Percentiles rank a stretch among this genome's conserved stretches.
Evolutionary conservation across 2,329 filamentous ascomycete species (phyloP).

Genomic region (Chrysoporthe deuterocubensis): DNA sequence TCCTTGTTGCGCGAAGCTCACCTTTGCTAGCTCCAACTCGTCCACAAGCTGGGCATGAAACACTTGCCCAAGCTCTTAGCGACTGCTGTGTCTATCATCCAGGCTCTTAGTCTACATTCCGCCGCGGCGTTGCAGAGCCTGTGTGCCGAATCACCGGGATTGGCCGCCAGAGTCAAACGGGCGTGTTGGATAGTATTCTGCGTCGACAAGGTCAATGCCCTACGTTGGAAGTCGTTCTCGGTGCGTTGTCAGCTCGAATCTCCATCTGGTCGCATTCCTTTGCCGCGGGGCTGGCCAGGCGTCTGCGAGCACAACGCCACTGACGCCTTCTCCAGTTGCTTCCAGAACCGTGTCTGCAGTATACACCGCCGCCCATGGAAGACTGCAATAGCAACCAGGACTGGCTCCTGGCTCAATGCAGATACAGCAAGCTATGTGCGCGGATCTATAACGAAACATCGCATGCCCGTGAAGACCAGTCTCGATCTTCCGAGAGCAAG

Average conservation of each 20-base stretch:
- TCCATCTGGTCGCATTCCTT: background rate
- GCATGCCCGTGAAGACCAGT: background rate
- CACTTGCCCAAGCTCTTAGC: background rate
- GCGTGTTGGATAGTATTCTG: background rate
- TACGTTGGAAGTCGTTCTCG: background rate
- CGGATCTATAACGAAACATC: background rate
- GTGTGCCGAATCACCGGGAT: background rate
- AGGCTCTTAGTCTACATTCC: background rate
- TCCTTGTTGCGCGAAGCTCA: background rate
- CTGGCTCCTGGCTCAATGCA: background rate
- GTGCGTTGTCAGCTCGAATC: background rate
- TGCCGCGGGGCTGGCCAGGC: background rate
- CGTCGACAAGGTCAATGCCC: background rate
- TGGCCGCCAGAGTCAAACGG: background rate
- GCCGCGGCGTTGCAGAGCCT: background rate
- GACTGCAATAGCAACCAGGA: background rate
- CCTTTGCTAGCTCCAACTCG: background rate
- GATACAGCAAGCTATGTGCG: background rate
- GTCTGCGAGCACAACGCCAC: background rate
- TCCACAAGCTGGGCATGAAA: background rate
- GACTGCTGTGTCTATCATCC: background rate
- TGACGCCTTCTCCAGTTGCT: background rate
- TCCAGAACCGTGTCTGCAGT: background rate
- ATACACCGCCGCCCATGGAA: background rate
- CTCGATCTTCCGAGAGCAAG: background rate